These are phyloP conservation scores for Ceratopteris richardii DNA, from an alignment of 75 land plant species.

Conservation along the genomic window DNA sequence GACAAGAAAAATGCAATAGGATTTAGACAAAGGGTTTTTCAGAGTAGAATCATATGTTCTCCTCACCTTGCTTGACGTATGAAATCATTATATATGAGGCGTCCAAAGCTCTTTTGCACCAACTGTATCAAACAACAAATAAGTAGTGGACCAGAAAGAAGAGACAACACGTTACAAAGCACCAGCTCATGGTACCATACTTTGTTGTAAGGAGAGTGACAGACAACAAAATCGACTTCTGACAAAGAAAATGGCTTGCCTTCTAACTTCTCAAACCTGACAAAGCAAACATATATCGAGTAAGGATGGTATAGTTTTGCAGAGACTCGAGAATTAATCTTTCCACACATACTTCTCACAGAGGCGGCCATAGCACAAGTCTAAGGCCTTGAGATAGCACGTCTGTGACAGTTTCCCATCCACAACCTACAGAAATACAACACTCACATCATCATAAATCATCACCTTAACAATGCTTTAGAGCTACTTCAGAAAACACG, in stretches of 20 bases:
- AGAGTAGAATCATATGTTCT: no score
- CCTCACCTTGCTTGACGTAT: conserved; percentile 57
- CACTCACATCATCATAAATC: no score
- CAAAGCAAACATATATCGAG: neutral
- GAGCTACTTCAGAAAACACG: neutral
- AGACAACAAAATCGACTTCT: conserved; percentile 77
- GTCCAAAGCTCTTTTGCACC: conserved; percentile 97
- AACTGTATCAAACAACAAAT: conserved; percentile 66
- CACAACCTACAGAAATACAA: conserved; percentile 53
- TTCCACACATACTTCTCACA: conserved; percentile 58
- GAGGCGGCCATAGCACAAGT: conserved; percentile 70
- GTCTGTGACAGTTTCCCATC: conserved; percentile 96
- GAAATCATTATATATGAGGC: conserved; percentile 75
- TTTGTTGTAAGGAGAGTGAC: conserved; percentile 99
- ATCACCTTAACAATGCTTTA: neutral
- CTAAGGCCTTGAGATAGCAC: conserved; percentile 93
- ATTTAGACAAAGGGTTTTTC: neutral
- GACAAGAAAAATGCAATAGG: no score
- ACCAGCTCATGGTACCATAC: conserved; percentile 26
- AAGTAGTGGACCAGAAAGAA: no score
- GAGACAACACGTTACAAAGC: neutral
- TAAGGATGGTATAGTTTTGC: neutral
- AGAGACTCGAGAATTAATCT: neutral
- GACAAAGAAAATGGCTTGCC: conserved; percentile 65
- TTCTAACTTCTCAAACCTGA: conserved; percentile 67